Percentiles rank a stretch among this genome's conserved stretches.
phyloP scores from a whole-genome alignment of 306 rosid genomes.

The Ormosia emarginata region DNA sequence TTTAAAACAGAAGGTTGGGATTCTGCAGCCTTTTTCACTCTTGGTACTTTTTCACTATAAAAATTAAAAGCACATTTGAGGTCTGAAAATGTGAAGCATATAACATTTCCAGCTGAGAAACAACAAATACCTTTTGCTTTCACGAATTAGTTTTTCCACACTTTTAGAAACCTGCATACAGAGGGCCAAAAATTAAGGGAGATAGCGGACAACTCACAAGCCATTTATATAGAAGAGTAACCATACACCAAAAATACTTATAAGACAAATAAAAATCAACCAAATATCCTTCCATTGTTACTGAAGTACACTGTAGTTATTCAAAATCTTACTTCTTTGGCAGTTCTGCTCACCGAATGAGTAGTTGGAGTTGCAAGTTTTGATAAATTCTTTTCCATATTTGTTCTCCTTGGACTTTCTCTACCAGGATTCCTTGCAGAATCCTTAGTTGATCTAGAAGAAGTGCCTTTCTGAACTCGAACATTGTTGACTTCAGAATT shows the following conservation, averaged over 20 bases:
- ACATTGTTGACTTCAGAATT: constrained; percentile 19
- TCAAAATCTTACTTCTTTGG: constrained; percentile 49
- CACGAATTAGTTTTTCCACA: constrained; percentile 27
- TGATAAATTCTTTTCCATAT: constrained; percentile 25
- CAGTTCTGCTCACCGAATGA: constrained; percentile 16
- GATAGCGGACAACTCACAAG: not conserved
- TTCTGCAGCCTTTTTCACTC: constrained; percentile 35
- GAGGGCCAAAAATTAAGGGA: not conserved
- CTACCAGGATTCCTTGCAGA: constrained; percentile 21
- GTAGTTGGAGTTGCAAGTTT: constrained; percentile 26
- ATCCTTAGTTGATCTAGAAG: constrained; percentile 22
- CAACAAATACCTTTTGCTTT: constrained; percentile 46
- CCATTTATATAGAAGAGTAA: not conserved
- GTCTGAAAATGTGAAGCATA: constrained; percentile 17
- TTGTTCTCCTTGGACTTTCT: constrained; percentile 35
- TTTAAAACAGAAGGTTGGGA: constrained; percentile 31
- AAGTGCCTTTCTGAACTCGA: constrained; percentile 29
- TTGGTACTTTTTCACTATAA: constrained; percentile 35
- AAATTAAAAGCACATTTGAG: constrained; percentile 16
- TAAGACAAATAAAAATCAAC: not conserved
- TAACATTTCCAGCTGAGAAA: constrained; percentile 13
- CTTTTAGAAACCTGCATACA: constrained; percentile 47
- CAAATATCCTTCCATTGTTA: not conserved
- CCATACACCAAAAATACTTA: not conserved
- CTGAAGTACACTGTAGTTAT: not conserved